phyloP scores from a whole-genome alignment of 495 filamentous ascomycete genomes.

The Elasticomyces elasticus region DNA sequence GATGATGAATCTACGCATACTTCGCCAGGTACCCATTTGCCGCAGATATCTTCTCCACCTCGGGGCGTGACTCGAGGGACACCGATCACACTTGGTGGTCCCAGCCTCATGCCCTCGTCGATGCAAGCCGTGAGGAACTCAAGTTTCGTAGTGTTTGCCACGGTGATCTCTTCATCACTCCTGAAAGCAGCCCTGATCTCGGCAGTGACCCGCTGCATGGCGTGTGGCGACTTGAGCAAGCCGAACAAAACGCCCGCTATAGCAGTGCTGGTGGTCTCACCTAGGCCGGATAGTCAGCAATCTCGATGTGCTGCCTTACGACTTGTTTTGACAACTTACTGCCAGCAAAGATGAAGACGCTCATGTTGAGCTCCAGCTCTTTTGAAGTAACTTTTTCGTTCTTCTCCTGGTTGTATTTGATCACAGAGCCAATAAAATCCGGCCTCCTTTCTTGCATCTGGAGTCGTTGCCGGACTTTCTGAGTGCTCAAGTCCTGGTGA shows the following conservation, averaged over 20 bases:
- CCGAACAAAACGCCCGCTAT: background rate
- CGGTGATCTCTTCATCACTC: constrained; percentile 21
- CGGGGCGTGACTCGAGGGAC: constrained; percentile 40
- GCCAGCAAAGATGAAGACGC: constrained; percentile 30
- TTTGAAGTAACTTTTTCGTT: constrained; percentile 17
- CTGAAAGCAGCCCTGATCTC: constrained; percentile 23
- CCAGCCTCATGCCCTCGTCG: constrained; percentile 44
- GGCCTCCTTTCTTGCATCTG: constrained; percentile 19
- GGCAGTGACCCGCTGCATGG: background rate
- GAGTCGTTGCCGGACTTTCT: constrained; percentile 25
- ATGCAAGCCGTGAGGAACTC: constrained; percentile 39
- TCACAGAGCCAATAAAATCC: constrained; percentile 26
- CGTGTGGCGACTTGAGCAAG: constrained; percentile 17
- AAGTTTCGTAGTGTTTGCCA: constrained; percentile 29
- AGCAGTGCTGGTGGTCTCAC: constrained; percentile 4
- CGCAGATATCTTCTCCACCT: constrained; percentile 33
- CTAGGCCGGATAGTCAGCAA: constrained; percentile 12
- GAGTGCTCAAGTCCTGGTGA: constrained; percentile 19
- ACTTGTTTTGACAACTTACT: constrained; percentile 22
- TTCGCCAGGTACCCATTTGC: constrained; percentile 30
- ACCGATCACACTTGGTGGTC: constrained; percentile 38
- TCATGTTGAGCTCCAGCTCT: constrained; percentile 26
- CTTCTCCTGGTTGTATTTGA: constrained; percentile 22
- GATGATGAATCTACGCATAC: constrained; percentile 3
- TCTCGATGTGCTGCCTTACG: constrained; percentile 9